Conservation (phyloP, 2,329 filamentous ascomycete species). For the Alternaria tenuissima region DNA sequence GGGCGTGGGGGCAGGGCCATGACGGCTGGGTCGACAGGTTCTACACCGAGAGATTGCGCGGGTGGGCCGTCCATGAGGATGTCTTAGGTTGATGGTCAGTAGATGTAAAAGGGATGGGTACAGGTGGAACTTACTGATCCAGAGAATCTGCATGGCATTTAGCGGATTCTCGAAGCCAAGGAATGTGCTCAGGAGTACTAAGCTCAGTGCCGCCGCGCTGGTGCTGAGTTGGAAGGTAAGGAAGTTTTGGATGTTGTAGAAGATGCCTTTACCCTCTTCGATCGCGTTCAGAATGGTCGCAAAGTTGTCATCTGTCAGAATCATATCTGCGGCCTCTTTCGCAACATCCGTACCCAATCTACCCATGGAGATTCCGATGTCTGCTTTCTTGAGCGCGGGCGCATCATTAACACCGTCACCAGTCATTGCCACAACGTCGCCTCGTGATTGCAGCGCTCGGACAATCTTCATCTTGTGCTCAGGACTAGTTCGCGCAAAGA, state of each 20-base stretch:
- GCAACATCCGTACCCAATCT: slow-evolving; percentile 94
- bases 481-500: slow-evolving; percentile 94
- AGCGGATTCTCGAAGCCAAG: slow-evolving; percentile 94
- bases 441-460: slow-evolving; percentile 84
- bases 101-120: background rate
- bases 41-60: slow-evolving; percentile 94
- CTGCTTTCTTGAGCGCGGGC: slow-evolving; percentile 93
- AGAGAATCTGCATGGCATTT: slow-evolving; percentile 99
- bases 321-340: slow-evolving; percentile 96
- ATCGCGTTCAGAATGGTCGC: slow-evolving; percentile 93
- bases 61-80: slow-evolving; percentile 99
- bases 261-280: slow-evolving; percentile 98
- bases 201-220: slow-evolving; percentile 87
- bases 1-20: slow-evolving; percentile 90
- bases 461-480: slow-evolving; percentile 99
- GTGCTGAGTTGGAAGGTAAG: slow-evolving; percentile 98
- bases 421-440: slow-evolving; percentile 98
- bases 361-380: slow-evolving; percentile 98
- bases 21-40: slow-evolving; percentile 91
- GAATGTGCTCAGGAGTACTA: slow-evolving; percentile 91
- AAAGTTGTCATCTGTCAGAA: slow-evolving; percentile 88
- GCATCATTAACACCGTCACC: slow-evolving; percentile 98
- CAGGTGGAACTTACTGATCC: slow-evolving; percentile 81
- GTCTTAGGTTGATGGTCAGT: slow-evolving; percentile 64
- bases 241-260: slow-evolving; percentile 99